phyloP scores from a whole-genome alignment of 106 monocot species.

The Allium cepa region DNA sequence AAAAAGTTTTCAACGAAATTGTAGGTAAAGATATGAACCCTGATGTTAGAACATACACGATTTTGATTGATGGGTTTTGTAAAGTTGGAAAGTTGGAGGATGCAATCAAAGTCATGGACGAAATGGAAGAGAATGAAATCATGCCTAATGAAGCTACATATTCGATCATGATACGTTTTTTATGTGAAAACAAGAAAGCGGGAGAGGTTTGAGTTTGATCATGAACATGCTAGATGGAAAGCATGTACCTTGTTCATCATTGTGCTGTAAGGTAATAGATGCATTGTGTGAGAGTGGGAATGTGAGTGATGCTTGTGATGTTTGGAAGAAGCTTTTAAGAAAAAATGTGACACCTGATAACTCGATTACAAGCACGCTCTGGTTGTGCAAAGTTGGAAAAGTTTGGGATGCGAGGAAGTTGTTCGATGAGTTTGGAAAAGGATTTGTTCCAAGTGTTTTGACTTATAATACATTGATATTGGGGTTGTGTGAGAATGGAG shows the following conservation, averaged over 20 bases:
- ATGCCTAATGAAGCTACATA: conserved; percentile 58
- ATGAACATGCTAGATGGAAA: conserved; percentile 46
- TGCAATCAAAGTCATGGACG: conserved; percentile 64
- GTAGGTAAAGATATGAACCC: conserved; percentile 24
- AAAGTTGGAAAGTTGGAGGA: conserved; percentile 23
- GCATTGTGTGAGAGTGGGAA: conserved; percentile 61
- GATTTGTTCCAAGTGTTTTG: conserved; percentile 45
- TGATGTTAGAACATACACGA: conserved; percentile 50
- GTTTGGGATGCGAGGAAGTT: conserved; percentile 47
- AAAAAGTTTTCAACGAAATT: conserved; percentile 30
- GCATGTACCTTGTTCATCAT: conserved; percentile 34
- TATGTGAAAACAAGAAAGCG: conserved; percentile 37
- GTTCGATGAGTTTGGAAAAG: conserved; percentile 61
- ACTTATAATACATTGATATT: conserved; percentile 69
- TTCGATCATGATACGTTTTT: conserved; percentile 46
- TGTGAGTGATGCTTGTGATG: conserved; percentile 51
- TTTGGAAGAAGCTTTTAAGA: conserved; percentile 63
- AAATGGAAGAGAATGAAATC: conserved; percentile 52
- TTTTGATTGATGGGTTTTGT: conserved; percentile 62
- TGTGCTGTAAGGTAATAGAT: conserved; percentile 80
- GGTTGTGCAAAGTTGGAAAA: conserved; percentile 71
- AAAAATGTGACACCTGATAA: conserved; percentile 64
- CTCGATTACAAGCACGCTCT: conserved; percentile 62
- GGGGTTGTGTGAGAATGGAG: conserved; percentile 69
- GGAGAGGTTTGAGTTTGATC: conserved; percentile 64